Evolutionary conservation across 176 grass and related monocot genomes (phyloP).

Genomic region (Dendrocalamus sinicus): DNA sequence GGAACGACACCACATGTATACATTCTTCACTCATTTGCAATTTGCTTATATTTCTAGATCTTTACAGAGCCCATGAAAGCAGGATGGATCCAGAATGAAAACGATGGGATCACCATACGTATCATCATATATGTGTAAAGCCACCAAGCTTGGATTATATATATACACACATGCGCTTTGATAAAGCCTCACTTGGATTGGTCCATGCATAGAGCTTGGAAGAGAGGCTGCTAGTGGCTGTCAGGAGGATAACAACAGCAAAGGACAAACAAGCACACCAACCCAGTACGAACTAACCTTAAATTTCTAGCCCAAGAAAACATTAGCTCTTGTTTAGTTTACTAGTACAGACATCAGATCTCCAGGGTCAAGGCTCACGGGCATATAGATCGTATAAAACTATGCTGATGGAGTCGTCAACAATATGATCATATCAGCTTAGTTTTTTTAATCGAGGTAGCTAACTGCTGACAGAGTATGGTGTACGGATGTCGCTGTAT

Average conservation of each 20-base stretch:
- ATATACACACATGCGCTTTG: no score
- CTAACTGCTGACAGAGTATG: slow-evolving; percentile 33
- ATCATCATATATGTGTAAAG: no score
- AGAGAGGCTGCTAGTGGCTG: not conserved
- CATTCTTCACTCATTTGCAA: not conserved
- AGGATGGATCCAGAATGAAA: no score
- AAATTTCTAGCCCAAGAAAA: slow-evolving; percentile 33
- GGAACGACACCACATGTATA: no score
- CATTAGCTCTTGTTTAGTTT: slow-evolving; percentile 32
- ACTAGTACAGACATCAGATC: slow-evolving; percentile 17
- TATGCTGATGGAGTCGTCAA: slow-evolving; percentile 44
- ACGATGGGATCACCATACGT: no score
- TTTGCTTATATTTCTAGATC: slow-evolving; percentile 13
- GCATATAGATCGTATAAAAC: slow-evolving; percentile 4
- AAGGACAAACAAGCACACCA: slow-evolving; percentile 45
- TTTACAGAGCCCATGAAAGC: not conserved
- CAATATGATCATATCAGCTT: slow-evolving; percentile 32
- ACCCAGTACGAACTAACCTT: slow-evolving; percentile 15
- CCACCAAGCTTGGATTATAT: no score
- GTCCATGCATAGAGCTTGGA: not conserved
- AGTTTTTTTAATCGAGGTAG: slow-evolving; percentile 20
- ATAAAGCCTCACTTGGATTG: no score
- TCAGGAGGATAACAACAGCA: slow-evolving; percentile 43
- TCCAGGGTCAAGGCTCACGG: not conserved
- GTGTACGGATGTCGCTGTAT: slow-evolving; percentile 25